Base-by-base conservation (phyloP, 2,329 filamentous ascomycete species). In the Neoascochyta sp. region DNA sequence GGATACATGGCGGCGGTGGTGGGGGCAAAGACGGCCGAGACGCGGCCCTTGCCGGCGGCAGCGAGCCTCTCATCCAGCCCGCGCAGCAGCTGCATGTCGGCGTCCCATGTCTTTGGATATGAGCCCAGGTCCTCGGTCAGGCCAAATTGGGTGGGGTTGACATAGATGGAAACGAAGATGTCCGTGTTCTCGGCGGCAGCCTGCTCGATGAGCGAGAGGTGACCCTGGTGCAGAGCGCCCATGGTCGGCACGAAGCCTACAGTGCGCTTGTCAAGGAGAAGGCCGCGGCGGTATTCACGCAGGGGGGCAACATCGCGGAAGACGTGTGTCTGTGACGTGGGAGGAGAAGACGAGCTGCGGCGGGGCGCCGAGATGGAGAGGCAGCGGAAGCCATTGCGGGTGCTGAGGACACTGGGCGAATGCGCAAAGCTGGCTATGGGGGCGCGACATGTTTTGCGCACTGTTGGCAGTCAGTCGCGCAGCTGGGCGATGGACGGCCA, bases 61-160 rank as follows among this genome's bases (percentile, higher is more conserved):
- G 76, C 76, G n/a, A 95, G 69, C 52, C 90, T 80, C 17, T 72
- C 64, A 57, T 94, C 83, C 22, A 96, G 67, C 22, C 67, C 57
- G 19, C 78, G 71, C 22, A 98, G 66, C 46, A 77, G 75, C 10
- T 70, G 68, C 29, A 84, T 68, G 61, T 98, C 92, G 22, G 74
- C 64, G 9, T 83, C 80, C 87, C 89, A 95, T 2, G 89, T 95
- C 34, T 86, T 81, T 0, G 92, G 92, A 61, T 98, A 98, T 42
- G 81, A 87, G 23, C 76, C 77, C 12, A 98, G 72, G 58, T 98
- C 92, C 64, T 98, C 92, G 34, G 80, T 76, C 13, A 86, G 70
- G 17, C 90, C 90, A 59, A 98, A 98, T 64, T 98, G 92, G 1
- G 92, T 92, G 4, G 92, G 92, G 63, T 98, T 98, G 54, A 98